Evolutionary conservation across 2,329 filamentous ascomycete genomes (phyloP), one percentile per base, ranked within the genome.

Genomic region (Mariannaea elegans): DNA sequence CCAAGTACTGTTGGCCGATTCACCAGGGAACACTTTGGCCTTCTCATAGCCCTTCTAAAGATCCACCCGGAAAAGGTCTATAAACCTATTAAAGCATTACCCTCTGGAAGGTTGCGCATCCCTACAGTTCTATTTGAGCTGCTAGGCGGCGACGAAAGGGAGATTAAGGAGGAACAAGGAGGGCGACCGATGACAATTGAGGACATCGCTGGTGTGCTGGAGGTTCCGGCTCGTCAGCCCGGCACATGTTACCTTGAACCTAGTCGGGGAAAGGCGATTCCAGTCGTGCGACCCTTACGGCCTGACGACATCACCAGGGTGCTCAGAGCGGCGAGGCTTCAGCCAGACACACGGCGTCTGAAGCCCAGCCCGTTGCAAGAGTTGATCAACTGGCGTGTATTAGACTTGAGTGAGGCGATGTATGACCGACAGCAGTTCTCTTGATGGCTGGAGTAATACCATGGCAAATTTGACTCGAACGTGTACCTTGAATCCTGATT

Each of bases 11-110:
- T 44, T 24, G 39, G 39, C n/a, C 39, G 39, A 4, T 44, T 44
- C 13, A 44, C 39, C 39, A 44, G 39, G 39, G 39, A 44, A 44
- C 39, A 44, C 39, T 44, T 44, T 44, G 39, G 16, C 39, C 39
- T 44, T 19, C 39, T 44, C 21, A 44, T 44, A 23, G 39, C 39
- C 21, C 39, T 44, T 21, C 12, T 44, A 13, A 44, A 44, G n/a
- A 21, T 27, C 39, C 39, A 44, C 13, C 39, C 39, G 21, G 39
- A 44, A 24, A 44, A 44, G 13, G 21, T 44, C 21, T 44, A 44
- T 24, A 44, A 44, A n/a, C 39, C 39, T 13, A 23, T 44, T 18
- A 13, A 27, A 13, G 12, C 39, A 10, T 44, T 44, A 14, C 39
- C 39, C 19, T 44, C 39, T 8, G 39, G 39, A 13, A 44, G n/a